Conservation (phyloP, 768 basidiomycete genomes). For the Favolaschia claudopus region DNA sequence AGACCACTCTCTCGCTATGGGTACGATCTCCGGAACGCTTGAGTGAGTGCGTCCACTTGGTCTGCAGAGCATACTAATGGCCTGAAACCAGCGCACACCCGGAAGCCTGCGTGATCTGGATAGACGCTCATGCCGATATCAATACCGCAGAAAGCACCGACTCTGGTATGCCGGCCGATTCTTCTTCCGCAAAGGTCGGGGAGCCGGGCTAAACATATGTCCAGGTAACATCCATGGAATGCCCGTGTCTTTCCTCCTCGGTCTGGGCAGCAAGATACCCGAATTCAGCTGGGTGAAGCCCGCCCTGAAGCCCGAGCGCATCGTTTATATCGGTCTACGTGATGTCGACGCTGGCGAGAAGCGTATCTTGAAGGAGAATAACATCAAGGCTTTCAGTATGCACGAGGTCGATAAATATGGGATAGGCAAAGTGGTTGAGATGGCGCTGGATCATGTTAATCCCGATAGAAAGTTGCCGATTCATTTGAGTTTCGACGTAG, state of each 20-base stretch:
- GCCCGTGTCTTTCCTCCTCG: slow-evolving; percentile 93
- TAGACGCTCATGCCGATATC: slow-evolving; percentile 98
- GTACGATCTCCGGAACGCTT: slow-evolving; percentile 83
- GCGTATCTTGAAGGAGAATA: slow-evolving; percentile 78
- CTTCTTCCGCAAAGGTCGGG: background rate
- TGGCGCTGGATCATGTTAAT: slow-evolving; percentile 96
- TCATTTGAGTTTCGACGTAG: slow-evolving; percentile 96
- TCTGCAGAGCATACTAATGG: slow-evolving; percentile 10
- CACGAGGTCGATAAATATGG: slow-evolving; percentile 91
- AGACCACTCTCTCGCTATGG: slow-evolving; percentile 95
- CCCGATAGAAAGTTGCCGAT: slow-evolving; percentile 84
- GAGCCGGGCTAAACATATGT: slow-evolving; percentile 6
- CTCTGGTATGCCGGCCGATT: slow-evolving; percentile 60
- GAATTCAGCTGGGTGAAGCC: slow-evolving; percentile 66
- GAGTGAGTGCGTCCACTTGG: slow-evolving; percentile 1
- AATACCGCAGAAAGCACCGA: slow-evolving; percentile 87
- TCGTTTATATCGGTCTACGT: slow-evolving; percentile 97
- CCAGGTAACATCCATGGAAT: slow-evolving; percentile 97
- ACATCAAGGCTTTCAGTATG: slow-evolving; percentile 91
- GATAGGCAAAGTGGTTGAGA: slow-evolving; percentile 93
- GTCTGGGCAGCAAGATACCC: slow-evolving; percentile 52
- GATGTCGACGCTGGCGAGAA: slow-evolving; percentile 93
- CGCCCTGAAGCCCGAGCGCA: slow-evolving; percentile 69
- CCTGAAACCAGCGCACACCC: slow-evolving; percentile 65
- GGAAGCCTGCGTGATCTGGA: slow-evolving; percentile 90